A percentile compares a stretch with the other conserved stretches of the same genome.
Evolutionary conservation across 306 rosid genomes (phyloP).

Genomic region (Mucuna pruriens): DNA sequence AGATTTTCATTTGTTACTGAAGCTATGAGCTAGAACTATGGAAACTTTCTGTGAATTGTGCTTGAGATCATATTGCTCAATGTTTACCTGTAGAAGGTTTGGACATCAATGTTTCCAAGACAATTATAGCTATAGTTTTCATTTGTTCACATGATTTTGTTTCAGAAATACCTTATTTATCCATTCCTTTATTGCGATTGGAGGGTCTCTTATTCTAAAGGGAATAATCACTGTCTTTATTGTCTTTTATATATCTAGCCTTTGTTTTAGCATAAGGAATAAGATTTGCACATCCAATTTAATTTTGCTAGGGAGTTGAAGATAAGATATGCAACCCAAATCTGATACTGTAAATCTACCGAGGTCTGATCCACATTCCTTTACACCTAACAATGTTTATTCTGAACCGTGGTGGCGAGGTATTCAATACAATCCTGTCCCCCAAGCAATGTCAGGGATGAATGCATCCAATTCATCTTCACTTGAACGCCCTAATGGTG

Average conservation of each 20-base stretch:
- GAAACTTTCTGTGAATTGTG: not conserved
- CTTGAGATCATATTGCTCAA: not conserved
- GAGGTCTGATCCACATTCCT: constrained; percentile 51
- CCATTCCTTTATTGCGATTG: not conserved
- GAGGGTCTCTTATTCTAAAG: not conserved
- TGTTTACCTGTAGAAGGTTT: not conserved
- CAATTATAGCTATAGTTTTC: not conserved
- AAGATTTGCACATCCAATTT: not conserved
- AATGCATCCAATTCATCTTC: constrained; percentile 69
- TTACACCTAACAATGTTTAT: constrained; percentile 53
- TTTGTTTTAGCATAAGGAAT: not conserved
- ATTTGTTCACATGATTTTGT: constrained; percentile 12
- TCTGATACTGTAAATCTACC: constrained; percentile 54
- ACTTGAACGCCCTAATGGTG: constrained; percentile 65
- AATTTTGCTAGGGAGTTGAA: constrained; percentile 44
- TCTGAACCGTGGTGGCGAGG: constrained; percentile 85
- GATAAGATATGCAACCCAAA: constrained; percentile 74
- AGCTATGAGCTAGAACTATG: not conserved
- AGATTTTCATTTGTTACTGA: not conserved
- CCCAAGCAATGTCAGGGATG: constrained; percentile 48
- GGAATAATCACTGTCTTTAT: not conserved
- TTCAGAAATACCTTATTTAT: not conserved
- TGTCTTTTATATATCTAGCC: constrained; percentile 3
- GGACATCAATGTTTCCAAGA: not conserved
- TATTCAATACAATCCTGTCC: constrained; percentile 54